Percentiles rank a stretch among this genome's conserved stretches.
phyloP scores from a whole-genome alignment of 2,329 filamentous ascomycete species.

The Byssothecium circinans region DNA sequence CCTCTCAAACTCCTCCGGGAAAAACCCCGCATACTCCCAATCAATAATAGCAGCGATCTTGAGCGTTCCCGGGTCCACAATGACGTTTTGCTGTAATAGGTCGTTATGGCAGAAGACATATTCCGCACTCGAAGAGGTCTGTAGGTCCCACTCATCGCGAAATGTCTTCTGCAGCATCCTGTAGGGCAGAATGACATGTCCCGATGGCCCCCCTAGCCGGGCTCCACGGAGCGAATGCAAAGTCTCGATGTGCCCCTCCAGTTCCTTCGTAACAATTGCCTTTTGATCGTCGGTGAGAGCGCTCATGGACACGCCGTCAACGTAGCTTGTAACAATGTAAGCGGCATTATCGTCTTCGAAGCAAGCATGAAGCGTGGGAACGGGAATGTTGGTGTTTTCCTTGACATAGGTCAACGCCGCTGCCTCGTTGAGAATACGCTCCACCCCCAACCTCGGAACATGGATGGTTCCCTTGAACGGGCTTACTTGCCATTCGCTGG shows the following conservation, averaged over 20 bases:
- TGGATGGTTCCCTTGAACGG: conserved; percentile 8
- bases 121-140: no score
- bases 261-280: conserved; percentile 2
- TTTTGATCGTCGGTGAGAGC: conserved; percentile 2
- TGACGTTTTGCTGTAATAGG: no score
- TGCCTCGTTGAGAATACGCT: conserved; percentile 14
- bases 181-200: conserved; percentile 3
- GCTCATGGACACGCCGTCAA: conserved; percentile 5
- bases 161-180: background rate
- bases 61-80: no score
- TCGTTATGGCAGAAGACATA: no score
- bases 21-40: no score
- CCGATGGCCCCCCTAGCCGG: conserved; percentile 1
- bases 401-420: conserved; percentile 1
- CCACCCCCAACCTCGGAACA: conserved; percentile 10
- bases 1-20: conserved; percentile 30
- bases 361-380: conserved; percentile 4
- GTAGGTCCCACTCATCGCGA: conserved; percentile 5
- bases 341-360: conserved; percentile 8
- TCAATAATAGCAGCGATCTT: no score
- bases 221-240: background rate
- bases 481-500: conserved; percentile 17
- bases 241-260: conserved; percentile 3
- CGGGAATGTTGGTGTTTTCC: conserved; percentile 7
- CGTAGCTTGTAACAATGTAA: conserved; percentile 7